Percentiles rank a stretch among this genome's conserved stretches.
phyloP scores from a whole-genome alignment of 1,139 yeast genomes.

The Debaryomyces sp. region DNA sequence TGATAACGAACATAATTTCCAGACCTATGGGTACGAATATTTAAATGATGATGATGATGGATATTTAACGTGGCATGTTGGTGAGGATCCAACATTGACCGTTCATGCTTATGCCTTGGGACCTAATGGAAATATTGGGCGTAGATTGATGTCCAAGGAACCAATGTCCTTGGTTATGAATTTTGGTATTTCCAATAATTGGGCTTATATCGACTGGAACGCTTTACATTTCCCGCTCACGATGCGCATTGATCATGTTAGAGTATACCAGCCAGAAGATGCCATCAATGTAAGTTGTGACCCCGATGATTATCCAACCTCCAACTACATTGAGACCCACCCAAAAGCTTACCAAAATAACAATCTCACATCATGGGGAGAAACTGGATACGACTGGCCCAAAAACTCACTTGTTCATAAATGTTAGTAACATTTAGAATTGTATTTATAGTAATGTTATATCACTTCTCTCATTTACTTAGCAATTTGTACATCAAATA shows the following conservation, averaged over 20 bases:
- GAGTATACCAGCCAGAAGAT: constrained; percentile 73
- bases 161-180: constrained; percentile 84
- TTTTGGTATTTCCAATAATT: constrained; percentile 75
- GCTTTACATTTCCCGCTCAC: constrained; percentile 67
- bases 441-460: not conserved
- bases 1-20: constrained; percentile 51
- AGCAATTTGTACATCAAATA: too few relatives aligned
- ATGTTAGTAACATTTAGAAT: constrained; percentile 14
- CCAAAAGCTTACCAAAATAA: constrained; percentile 60
- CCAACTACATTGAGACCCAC: constrained; percentile 69
- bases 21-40: constrained; percentile 78
- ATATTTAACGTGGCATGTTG: constrained; percentile 82
- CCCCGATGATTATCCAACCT: constrained; percentile 73
- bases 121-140: constrained; percentile 82
- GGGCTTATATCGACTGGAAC: constrained; percentile 86
- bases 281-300: constrained; percentile 65
- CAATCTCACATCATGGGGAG: constrained; percentile 66
- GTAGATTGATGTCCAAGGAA: constrained; percentile 76
- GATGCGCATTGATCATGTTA: constrained; percentile 72
- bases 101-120: constrained; percentile 64
- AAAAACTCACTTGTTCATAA: constrained; percentile 31
- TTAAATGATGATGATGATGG: constrained; percentile 67
- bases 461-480: not conserved
- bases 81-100: constrained; percentile 66
- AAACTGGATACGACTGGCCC: constrained; percentile 70